Evolutionary conservation across 2,329 filamentous ascomycete genomes (phyloP).

Genomic region (Fusarium subtropicale): DNA sequence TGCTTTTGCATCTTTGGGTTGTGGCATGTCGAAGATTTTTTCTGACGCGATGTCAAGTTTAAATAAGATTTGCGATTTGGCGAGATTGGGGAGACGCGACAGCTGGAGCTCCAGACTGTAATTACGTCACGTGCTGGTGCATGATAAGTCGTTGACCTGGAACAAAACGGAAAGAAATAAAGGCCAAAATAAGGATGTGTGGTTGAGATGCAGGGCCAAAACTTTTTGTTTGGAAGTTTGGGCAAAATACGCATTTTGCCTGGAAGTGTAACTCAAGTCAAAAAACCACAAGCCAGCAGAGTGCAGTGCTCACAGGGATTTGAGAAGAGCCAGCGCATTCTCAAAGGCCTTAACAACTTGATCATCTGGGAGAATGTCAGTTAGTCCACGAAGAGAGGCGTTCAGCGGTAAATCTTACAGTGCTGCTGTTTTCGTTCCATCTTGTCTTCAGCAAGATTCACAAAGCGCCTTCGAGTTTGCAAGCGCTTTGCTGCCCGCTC

Average conservation of each 20-base stretch:
- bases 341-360: conserved; percentile 73
- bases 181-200: neutral
- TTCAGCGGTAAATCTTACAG: conserved; percentile 66
- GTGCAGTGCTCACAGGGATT: conserved; percentile 48
- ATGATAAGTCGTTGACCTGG: conserved; percentile 10
- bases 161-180: neutral
- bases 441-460: conserved; percentile 77
- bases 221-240: neutral
- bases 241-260: neutral
- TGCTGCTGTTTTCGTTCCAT: conserved; percentile 82
- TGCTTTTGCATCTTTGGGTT: conserved; percentile 28
- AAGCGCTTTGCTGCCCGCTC: conserved; percentile 82
- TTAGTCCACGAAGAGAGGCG: neutral
- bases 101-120: conserved; percentile 3
- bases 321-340: conserved; percentile 68
- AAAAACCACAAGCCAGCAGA: neutral
- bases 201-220: neutral
- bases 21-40: conserved; percentile 39
- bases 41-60: conserved; percentile 11
- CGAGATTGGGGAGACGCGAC: conserved; percentile 35
- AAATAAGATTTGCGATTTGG: conserved; percentile 18
- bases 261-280: neutral
- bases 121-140: conserved; percentile 42
- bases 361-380: conserved; percentile 50
- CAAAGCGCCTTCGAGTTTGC: conserved; percentile 81